Evolutionary conservation across 768 basidiomycete genomes (phyloP).

Genomic region (Boletus tomentosulus): DNA sequence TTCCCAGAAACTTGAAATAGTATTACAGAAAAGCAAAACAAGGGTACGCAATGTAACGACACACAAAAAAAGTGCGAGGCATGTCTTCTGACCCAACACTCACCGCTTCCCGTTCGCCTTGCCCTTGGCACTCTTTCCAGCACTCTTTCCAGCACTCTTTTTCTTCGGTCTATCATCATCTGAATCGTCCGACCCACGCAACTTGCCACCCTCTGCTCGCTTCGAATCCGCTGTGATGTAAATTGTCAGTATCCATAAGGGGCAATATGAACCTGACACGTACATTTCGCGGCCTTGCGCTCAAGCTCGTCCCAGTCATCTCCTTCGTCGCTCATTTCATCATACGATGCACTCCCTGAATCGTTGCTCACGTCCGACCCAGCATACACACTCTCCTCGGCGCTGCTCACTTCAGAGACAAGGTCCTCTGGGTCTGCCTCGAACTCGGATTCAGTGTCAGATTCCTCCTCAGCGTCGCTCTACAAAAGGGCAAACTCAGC

Average conservation of each 20-base stretch:
- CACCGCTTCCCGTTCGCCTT: constrained; percentile 42
- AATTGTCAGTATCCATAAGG: background rate
- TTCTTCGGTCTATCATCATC: constrained; percentile 48
- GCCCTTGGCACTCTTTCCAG: constrained; percentile 20
- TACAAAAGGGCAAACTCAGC: constrained; percentile 40
- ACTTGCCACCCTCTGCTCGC: constrained; percentile 37
- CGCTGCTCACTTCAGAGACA: constrained; percentile 41
- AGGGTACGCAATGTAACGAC: background rate
- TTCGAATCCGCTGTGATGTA: constrained; percentile 44
- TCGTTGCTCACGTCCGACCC: constrained; percentile 52
- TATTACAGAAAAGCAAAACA: background rate
- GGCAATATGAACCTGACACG: constrained; percentile 10
- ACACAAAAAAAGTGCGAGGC: background rate
- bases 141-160: constrained; percentile 20
- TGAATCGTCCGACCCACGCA: constrained; percentile 48
- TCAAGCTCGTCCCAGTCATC: constrained; percentile 98
- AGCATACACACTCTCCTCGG: constrained; percentile 52
- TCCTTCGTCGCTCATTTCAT: constrained; percentile 64
- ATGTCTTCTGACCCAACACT: constrained; percentile 12
- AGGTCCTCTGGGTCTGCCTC: constrained; percentile 45
- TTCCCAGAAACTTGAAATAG: background rate
- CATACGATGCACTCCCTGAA: constrained; percentile 63
- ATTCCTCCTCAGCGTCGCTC: constrained; percentile 60
- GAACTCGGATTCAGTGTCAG: constrained; percentile 67
- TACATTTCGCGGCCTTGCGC: constrained; percentile 84